phyloP scores from a whole-genome alignment of 1,284 basidiomycete species.

The Irpex sp. region DNA sequence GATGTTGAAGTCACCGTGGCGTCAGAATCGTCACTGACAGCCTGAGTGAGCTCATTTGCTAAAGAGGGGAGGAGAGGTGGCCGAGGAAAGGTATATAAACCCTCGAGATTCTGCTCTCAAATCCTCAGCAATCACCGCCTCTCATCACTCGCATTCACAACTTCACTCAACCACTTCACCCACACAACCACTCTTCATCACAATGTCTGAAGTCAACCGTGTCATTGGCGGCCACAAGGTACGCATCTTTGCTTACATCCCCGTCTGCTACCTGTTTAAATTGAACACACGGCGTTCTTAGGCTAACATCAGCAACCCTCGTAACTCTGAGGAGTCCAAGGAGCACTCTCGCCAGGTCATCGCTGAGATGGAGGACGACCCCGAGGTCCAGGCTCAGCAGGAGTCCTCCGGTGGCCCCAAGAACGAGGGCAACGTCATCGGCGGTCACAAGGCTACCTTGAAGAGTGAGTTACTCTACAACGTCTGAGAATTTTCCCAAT shows the following conservation, averaged over 20 bases:
- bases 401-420: constrained; percentile 19
- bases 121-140: neutral
- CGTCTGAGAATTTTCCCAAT: neutral
- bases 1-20: neutral
- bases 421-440: constrained; percentile 29
- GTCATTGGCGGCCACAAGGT: constrained; percentile 29
- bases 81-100: neutral
- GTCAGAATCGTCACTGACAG: neutral
- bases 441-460: constrained; percentile 49
- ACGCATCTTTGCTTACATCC: neutral
- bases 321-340: constrained; percentile 48
- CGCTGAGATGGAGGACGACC: constrained; percentile 30
- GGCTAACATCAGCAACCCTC: constrained; percentile 44
- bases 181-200: neutral
- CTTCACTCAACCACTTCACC: neutral
- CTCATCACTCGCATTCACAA: neutral
- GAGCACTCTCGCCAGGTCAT: constrained; percentile 43
- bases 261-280: too few species aligned
- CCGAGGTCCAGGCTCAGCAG: constrained; percentile 14
- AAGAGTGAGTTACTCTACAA: constrained; percentile 31
- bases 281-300: neutral
- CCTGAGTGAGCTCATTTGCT: too few species aligned
- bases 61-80: too few species aligned
- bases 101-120: neutral
- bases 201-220: constrained; percentile 12